Evolutionary conservation across 1,139 yeast species (phyloP), one percentile per base, ranked within the genome.

Genomic region (Nadsonia starkeyi-henricii): DNA sequence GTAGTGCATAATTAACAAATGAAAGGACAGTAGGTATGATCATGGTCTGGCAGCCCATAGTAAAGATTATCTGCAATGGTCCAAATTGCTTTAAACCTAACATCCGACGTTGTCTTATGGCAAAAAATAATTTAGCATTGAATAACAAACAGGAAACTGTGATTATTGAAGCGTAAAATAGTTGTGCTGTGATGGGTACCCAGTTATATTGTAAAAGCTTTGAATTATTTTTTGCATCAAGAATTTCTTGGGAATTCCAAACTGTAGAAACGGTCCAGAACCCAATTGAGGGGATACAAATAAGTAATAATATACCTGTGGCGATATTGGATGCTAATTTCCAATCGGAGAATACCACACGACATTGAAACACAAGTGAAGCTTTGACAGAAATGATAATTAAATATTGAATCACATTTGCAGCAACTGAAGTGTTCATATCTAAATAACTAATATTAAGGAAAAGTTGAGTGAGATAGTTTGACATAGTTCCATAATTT

Each of bases 61-160:
- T 82, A 51, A 85, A 67, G 44, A 91, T 66, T 37, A 88, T 78
- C 62, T 86, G 95, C 61, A 85, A 76, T 37, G 84, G 78, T 54
- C 82, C 89, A 59, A 89, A 86, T 60, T 85, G 95, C 56, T 73
- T 78, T 51, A 86, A 67, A 0, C 98, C 98, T 50, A 88, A 65
- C 54, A 69, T 75, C 51, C 88, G 72, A 62, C 97, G 76, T 2
- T 84, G 74, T 53, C 78, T 72, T 33, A 85, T 75, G 1, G 96
- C 95, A 49, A 75, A 53, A 15, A 72, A 61, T 48, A 91, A 70
- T 62, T 89, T 91, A 15, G 69, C 59, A 2, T 79, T 62, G 44
- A 89, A 69, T 33, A 85, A 65, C 1, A 76, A 52, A 42, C 85
- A 76, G 68, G 79, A 78, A 26, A 81, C 60, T 53, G 77, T 73